A percentile compares a stretch with the other conserved stretches of the same genome.
Conservation (phyloP, 306 rosid genomes). For the Vigna radiata region DNA sequence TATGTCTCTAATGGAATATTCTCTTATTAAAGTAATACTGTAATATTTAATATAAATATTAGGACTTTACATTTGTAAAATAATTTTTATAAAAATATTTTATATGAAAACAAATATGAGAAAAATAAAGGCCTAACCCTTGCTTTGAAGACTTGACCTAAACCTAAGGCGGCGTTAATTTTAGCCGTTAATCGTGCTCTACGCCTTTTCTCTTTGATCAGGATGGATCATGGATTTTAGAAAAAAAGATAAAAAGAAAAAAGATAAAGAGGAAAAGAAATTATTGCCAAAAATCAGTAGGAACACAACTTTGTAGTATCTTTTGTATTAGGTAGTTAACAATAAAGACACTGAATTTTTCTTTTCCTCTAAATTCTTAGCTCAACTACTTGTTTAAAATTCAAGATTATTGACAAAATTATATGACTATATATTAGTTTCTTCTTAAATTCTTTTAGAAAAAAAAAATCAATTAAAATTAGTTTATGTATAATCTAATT, state of each 20-base stretch:
- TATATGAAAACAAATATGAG: not conserved
- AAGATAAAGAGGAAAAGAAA: not conserved
- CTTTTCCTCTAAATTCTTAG: too few species aligned
- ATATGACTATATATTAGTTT: too few species aligned
- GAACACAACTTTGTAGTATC: not conserved
- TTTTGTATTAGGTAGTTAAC: too few species aligned
- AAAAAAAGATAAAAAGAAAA: not conserved
- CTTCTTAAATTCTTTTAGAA: too few species aligned
- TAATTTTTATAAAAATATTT: not conserved
- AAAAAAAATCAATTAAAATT: too few species aligned
- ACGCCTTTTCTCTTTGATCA: conserved; percentile 1
- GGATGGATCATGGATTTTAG: not conserved
- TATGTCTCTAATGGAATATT: not conserved
- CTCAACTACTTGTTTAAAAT: too few species aligned
- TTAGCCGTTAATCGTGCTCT: not conserved
- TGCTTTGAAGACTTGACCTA: not conserved
- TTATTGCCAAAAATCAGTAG: too few species aligned
- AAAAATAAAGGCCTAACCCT: not conserved
- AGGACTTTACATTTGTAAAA: not conserved
- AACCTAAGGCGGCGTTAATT: conserved; percentile 3
- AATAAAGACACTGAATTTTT: not conserved
- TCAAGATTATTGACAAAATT: too few species aligned
- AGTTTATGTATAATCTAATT: too few species aligned
- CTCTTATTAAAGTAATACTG: not conserved
- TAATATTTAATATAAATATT: not conserved